These are phyloP conservation scores for Fusarium proliferatum DNA, from an alignment of 2,329 filamentous ascomycete genomes.

Conservation along the genomic window DNA sequence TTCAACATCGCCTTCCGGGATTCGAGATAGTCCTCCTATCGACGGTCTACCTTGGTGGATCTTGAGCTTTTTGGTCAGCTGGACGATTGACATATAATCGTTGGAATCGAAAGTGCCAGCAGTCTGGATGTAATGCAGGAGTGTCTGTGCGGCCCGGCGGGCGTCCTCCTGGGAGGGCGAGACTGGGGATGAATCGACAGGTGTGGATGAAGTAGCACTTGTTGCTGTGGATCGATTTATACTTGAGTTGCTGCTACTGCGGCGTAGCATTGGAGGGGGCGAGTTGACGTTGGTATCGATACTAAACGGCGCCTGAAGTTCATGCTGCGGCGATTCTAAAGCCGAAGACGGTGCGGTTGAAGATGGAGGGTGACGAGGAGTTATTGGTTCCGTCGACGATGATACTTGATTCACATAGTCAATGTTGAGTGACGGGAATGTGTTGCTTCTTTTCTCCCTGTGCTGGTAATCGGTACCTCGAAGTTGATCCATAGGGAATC, in stretches of 20 bases:
- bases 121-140: conserved; percentile 83
- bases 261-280: conserved; percentile 48
- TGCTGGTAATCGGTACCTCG: conserved; percentile 70
- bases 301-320: conserved; percentile 56
- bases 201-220: conserved; percentile 37
- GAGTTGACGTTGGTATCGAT: conserved; percentile 58
- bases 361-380: conserved; percentile 61
- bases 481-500: conserved; percentile 64
- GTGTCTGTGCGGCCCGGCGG: conserved; percentile 80
- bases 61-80: conserved; percentile 87
- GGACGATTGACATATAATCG: conserved; percentile 81
- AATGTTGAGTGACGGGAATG: conserved; percentile 79
- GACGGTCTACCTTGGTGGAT: conserved; percentile 60
- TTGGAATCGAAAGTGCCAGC: conserved; percentile 78
- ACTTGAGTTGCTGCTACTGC: conserved; percentile 51
- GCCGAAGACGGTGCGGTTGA: conserved; percentile 63
- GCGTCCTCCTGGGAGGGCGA: conserved; percentile 89
- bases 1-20: conserved; percentile 68
- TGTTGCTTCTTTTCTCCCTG: conserved; percentile 80
- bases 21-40: conserved; percentile 64
- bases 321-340: conserved; percentile 63
- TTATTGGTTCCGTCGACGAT: conserved; percentile 56
- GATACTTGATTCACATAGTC: conserved; percentile 63
- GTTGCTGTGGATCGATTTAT: conserved; percentile 45
- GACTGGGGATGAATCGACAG: conserved; percentile 66